Evolutionary conservation across 2,329 filamentous ascomycete genomes (phyloP).

Genomic region (Coleophoma crateriformis): DNA sequence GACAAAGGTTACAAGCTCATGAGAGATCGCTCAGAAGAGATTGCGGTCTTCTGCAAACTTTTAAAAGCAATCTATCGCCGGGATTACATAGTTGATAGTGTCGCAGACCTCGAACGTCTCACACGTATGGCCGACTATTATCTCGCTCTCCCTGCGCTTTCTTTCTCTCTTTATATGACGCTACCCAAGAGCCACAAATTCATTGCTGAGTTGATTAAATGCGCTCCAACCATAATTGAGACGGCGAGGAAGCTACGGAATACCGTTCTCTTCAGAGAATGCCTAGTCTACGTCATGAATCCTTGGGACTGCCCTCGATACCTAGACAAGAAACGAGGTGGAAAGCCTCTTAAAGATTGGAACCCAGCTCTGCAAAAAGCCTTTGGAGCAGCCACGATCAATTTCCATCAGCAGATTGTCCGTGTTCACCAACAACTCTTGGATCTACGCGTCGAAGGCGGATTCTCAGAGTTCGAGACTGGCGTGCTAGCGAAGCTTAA

Average conservation of each 20-base stretch:
- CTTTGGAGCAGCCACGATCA: background rate
- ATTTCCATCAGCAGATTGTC: no score
- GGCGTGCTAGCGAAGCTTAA: no score
- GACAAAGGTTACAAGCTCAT: background rate
- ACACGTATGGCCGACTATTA: slow-evolving; percentile 4
- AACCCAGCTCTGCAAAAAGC: background rate
- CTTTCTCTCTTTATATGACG: background rate
- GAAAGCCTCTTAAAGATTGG: background rate
- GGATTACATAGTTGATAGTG: no score
- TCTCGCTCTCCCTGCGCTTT: background rate
- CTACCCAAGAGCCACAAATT: background rate
- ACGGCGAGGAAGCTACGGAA: background rate
- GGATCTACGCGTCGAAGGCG: no score
- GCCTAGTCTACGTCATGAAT: background rate
- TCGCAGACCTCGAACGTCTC: background rate
- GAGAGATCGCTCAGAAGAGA: background rate
- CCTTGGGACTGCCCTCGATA: background rate
- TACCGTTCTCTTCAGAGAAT: background rate
- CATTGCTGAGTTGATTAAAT: background rate
- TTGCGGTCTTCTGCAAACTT: background rate
- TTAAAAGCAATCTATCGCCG: background rate
- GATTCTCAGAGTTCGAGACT: no score
- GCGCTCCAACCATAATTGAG: background rate
- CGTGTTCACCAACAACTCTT: no score
- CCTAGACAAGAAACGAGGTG: background rate